These are phyloP conservation scores for Xerophyta viscosa DNA, from an alignment of 106 monocot genomes.

Conservation along the genomic window DNA sequence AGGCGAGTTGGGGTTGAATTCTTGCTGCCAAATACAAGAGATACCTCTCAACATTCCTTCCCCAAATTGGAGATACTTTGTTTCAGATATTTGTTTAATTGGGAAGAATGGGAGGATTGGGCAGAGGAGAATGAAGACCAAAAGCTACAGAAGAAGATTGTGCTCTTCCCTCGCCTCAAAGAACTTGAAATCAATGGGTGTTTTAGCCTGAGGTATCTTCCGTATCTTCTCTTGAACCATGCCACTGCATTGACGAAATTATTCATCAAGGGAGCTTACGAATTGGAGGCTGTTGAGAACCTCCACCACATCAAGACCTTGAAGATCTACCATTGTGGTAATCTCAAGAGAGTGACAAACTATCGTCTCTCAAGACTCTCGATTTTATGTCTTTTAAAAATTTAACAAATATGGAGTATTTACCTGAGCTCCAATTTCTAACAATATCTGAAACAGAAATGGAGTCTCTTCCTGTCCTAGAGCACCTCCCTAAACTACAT, in stretches of 20 bases:
- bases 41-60: background rate
- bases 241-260: background rate
- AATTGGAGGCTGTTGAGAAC: background rate
- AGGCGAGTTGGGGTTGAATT: background rate
- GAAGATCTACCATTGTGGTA: background rate
- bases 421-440: background rate
- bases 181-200: background rate
- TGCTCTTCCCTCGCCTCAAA: background rate
- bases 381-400: background rate
- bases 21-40: background rate
- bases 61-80: background rate
- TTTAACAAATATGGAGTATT: background rate
- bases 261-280: background rate
- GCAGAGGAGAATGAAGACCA: background rate
- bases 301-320: background rate
- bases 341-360: background rate
- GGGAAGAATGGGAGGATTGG: constrained; percentile 10
- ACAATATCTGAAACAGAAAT: background rate
- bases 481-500: background rate
- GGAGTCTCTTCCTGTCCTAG: background rate
- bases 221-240: constrained; percentile 2
- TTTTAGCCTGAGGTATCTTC: constrained; percentile 7
- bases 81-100: background rate
- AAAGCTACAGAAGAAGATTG: background rate
- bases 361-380: background rate